Conservation (phyloP, 2,329 filamentous ascomycete genomes). For the Pyricularia pennisetigena region DNA sequence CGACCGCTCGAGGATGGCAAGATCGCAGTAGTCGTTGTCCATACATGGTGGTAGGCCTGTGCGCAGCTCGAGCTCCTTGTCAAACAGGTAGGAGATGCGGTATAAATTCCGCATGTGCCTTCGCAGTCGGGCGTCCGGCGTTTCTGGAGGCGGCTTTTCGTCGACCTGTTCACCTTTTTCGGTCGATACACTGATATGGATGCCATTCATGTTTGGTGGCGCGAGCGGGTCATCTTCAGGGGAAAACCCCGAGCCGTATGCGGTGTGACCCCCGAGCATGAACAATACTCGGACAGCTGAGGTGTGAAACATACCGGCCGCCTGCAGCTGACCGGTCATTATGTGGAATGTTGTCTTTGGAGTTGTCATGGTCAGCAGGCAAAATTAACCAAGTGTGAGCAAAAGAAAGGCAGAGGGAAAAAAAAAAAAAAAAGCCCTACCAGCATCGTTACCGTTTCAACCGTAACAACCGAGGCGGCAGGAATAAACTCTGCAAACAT, state of each 20-base stretch:
- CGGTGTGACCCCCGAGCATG: conserved; percentile 28
- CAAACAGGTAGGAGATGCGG: conserved; percentile 43
- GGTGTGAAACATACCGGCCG: conserved; percentile 31
- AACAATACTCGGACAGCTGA: conserved; percentile 37
- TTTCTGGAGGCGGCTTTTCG: not conserved
- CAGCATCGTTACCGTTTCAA: conserved; percentile 37
- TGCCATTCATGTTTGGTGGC: not conserved
- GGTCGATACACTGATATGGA: not conserved
- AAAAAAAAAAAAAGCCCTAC: conserved; percentile 21
- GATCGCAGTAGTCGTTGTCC: conserved; percentile 40
- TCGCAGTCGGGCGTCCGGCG: conserved; percentile 15
- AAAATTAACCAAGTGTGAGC: not conserved
- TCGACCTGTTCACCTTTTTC: not conserved
- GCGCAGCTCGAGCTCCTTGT: conserved; percentile 45
- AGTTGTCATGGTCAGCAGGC: not conserved
- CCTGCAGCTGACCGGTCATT: conserved; percentile 24
- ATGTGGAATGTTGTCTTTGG: not conserved
- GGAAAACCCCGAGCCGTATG: conserved; percentile 1
- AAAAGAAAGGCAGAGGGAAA: not conserved
- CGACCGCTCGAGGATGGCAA: conserved; percentile 34
- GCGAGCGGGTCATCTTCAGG: not conserved
- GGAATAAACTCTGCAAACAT: conserved; percentile 31
- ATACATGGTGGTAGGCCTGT: conserved; percentile 42
- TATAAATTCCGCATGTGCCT: conserved; percentile 33
- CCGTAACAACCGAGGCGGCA: conserved; percentile 28